Conservation (phyloP, 106 monocot genomes). For the Triglochin maritima region DNA sequence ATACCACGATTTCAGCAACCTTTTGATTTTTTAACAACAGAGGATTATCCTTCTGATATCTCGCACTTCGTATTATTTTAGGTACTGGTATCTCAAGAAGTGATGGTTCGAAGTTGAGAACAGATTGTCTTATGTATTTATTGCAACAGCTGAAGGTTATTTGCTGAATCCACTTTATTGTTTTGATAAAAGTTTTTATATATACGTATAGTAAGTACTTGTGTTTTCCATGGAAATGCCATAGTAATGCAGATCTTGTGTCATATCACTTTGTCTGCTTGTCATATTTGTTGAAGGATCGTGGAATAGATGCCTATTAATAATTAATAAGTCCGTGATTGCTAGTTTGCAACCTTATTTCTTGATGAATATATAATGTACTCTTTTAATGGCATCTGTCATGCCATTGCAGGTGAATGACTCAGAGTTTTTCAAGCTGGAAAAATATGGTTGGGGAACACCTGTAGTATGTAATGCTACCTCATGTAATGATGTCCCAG, state of each 20-base stretch:
- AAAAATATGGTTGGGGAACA: constrained; percentile 6
- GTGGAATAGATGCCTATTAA: too few species aligned
- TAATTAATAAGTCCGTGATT: too few species aligned
- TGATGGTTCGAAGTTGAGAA: constrained; percentile 50
- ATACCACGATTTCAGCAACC: too few species aligned
- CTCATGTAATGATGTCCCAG: neutral
- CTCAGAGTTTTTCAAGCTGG: neutral
- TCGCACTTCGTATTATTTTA: neutral
- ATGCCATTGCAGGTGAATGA: neutral
- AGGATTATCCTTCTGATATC: too few species aligned
- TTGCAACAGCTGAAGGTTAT: constrained; percentile 46
- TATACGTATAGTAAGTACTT: neutral
- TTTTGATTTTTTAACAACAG: too few species aligned
- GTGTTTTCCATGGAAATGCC: too few species aligned
- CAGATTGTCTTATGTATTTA: constrained; percentile 40
- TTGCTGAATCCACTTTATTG: neutral
- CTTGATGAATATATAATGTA: neutral
- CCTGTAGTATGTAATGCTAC: neutral
- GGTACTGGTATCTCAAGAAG: constrained; percentile 41
- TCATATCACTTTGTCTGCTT: too few species aligned
- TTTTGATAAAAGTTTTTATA: neutral
- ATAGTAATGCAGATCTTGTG: too few species aligned
- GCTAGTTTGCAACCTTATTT: too few species aligned
- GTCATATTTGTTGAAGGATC: too few species aligned
- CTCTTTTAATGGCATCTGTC: neutral